A percentile compares a stretch with the other conserved stretches of the same genome.
phyloP scores from a whole-genome alignment of 2,329 filamentous ascomycete genomes.

The Beauveria caledonica region DNA sequence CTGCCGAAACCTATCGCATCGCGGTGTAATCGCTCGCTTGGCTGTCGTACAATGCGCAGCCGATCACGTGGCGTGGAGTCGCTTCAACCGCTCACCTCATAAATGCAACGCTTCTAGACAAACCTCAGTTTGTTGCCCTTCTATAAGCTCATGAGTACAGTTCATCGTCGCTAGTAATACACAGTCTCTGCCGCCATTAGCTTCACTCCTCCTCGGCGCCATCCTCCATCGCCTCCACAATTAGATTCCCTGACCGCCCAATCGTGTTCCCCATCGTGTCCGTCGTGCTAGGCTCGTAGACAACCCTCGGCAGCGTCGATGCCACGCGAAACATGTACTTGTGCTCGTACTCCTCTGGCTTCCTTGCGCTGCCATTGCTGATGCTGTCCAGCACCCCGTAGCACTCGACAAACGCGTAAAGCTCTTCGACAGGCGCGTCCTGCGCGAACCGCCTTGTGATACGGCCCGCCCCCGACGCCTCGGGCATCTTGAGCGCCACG shows the following conservation, averaged over 20 bases:
- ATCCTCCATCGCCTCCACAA: conserved; percentile 59
- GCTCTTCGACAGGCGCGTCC: conserved; percentile 68
- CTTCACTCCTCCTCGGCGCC: conserved; percentile 30
- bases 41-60: too few relatives aligned
- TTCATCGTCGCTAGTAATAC: conserved; percentile 6
- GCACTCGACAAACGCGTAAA: conserved; percentile 96
- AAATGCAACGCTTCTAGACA: too few relatives aligned
- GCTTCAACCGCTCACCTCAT: not conserved
- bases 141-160: not conserved
- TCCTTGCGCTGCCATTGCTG: conserved; percentile 20
- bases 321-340: conserved; percentile 80
- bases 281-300: conserved; percentile 61
- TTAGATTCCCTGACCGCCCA: conserved; percentile 76
- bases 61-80: too few relatives aligned
- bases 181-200: conserved; percentile 14
- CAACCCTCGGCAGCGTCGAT: conserved; percentile 73
- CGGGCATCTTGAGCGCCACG: conserved; percentile 57
- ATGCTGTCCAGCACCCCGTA: conserved; percentile 52
- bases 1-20: too few relatives aligned
- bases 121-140: too few relatives aligned
- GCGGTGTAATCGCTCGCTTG: too few relatives aligned
- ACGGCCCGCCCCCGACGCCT: conserved; percentile 54
- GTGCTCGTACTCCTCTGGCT: conserved; percentile 67
- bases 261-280: conserved; percentile 64
- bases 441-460: conserved; percentile 68